Base-by-base conservation (phyloP, 352 stramenopile species). In the Salisapilia sapeloensis region DNA sequence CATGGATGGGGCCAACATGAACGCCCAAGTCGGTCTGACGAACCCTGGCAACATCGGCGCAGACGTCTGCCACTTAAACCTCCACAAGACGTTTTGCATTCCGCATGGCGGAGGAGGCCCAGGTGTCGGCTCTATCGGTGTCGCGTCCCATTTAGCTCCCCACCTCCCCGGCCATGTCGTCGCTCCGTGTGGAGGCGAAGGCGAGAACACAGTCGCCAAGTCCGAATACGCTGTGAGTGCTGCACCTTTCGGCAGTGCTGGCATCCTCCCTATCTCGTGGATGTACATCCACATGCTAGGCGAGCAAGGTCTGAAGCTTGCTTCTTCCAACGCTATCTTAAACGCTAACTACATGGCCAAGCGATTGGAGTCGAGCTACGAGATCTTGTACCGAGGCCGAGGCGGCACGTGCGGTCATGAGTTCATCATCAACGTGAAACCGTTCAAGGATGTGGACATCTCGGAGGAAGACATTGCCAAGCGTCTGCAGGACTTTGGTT, bases 271-370 rank as follows among this genome's bases (percentile, higher is more conserved):
- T 16, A 99, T 99, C 55, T 96, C 93, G 6, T 99, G 92, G 91
- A 98, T 98, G 92, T 99, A 99, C 66, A 98, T 99, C 47, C 96
- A 97, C 61, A 98, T 99, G 93, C 70, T 98, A 22, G 95, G 95
- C 36, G 79, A 95, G 44, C 58, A 86, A 16, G 94, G 94, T 12
- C 53, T 99, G 5, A 96, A 95, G 51, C 71, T 87, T 38, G 81
- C 91, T 6, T 96, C 89, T 27, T 69, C 65, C 26, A 67, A 89
- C 36, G 95, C 95, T 18, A 99, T 99, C 64, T 60, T 99, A 39
- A 99, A 98, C 60, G 95, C 95, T 14, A 99, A 99, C 63, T 99
- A 99, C 87, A 98, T 99, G 86, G 91, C 94, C 13, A 91, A 87
- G 46, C 70, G 75, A 25, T 67, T 99, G 10, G 76, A 92, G 44